Conservation (phyloP, 2,329 filamentous ascomycete species). For the Coniochaeta prunicola region DNA sequence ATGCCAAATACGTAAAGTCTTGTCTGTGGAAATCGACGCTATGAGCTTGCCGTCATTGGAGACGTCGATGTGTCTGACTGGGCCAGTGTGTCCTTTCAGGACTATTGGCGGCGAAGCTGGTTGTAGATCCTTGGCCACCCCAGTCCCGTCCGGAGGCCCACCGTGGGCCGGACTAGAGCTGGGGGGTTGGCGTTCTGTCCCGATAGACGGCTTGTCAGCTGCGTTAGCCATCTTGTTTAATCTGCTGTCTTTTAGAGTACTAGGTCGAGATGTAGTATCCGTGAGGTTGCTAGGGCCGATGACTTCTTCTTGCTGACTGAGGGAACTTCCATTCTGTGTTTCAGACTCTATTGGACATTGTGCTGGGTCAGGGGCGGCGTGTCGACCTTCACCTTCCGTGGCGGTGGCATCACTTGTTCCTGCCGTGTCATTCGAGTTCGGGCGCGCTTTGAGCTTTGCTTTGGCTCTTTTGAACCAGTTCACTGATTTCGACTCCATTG, state of each 20-base stretch:
- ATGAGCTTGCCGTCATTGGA: neutral
- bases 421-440: neutral
- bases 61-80: neutral
- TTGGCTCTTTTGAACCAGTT: neutral
- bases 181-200: too few relatives aligned
- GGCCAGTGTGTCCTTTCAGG: neutral
- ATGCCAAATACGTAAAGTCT: neutral
- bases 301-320: neutral
- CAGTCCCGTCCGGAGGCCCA: too few relatives aligned
- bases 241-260: neutral
- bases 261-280: too few relatives aligned
- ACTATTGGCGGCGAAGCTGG: neutral
- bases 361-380: too few relatives aligned
- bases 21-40: neutral
- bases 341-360: neutral
- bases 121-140: neutral
- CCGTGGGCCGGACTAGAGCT: too few relatives aligned
- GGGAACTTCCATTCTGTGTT: neutral
- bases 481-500: neutral
- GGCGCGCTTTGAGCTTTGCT: neutral
- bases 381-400: too few relatives aligned
- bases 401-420: too few relatives aligned
- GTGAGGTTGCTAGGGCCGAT: neutral
- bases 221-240: neutral
- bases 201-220: neutral